Percentiles rank a stretch among this genome's conserved stretches.
phyloP scores from a whole-genome alignment of 805 yeast species.

The Tetrapisispora namnaoensis region DNA sequence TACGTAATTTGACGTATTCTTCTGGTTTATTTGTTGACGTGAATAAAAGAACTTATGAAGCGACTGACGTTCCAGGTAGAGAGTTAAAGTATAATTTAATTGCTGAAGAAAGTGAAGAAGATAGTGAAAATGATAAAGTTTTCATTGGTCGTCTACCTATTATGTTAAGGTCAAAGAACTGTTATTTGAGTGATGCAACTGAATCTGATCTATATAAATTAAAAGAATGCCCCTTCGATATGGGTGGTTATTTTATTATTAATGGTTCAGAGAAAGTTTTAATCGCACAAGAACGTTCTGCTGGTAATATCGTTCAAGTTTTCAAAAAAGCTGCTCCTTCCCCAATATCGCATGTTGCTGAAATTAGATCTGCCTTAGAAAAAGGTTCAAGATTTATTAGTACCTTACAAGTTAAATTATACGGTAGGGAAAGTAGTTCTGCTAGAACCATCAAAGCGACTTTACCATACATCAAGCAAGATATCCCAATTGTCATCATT shows the following conservation, averaged over 20 bases:
- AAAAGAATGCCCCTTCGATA: conserved; percentile 98
- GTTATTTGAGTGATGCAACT: conserved; percentile 80
- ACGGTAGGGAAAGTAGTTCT: conserved; percentile 65
- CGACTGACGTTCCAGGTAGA: conserved; percentile 58
- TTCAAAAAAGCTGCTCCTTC: conserved; percentile 96
- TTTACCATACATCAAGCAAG: conserved; percentile 91
- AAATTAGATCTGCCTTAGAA: conserved; percentile 91
- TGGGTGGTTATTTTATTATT: conserved; percentile 98
- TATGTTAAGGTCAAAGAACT: conserved; percentile 93
- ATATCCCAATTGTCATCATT: conserved; percentile 92
- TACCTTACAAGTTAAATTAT: conserved; percentile 86
- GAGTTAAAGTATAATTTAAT: conserved; percentile 50
- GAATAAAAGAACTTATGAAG: conserved; percentile 78
- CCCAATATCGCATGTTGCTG: conserved; percentile 92
- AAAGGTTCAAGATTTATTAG: conserved; percentile 94
- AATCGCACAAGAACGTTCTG: conserved; percentile 97
- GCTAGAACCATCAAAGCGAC: conserved; percentile 91
- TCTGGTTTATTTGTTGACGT: conserved; percentile 95
- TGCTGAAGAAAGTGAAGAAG: conserved; percentile 44
- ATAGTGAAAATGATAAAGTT: conserved; percentile 72
- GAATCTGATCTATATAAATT: conserved; percentile 91
- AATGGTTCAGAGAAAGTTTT: conserved; percentile 97
- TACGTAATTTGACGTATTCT: conserved; percentile 91
- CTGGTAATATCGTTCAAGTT: conserved; percentile 97
- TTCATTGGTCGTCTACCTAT: conserved; percentile 96